phyloP scores from a whole-genome alignment of 768 basidiomycete genomes.

The Phylloporus arenicola region DNA sequence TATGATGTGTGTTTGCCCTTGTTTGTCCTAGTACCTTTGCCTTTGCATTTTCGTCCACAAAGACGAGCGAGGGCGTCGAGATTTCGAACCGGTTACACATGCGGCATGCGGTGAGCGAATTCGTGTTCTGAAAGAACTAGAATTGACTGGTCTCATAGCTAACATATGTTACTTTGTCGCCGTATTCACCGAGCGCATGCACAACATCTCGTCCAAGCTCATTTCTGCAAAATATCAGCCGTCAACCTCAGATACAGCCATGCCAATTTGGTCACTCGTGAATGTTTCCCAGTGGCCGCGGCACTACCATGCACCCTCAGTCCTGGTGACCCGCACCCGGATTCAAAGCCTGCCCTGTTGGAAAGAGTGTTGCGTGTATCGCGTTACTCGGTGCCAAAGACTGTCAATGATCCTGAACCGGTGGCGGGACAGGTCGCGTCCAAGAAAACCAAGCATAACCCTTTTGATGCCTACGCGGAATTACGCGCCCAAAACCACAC shows the following conservation, averaged over 20 bases:
- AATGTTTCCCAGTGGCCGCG: slow-evolving; percentile 8
- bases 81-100: slow-evolving; percentile 25
- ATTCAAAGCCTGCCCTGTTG: slow-evolving; percentile 15
- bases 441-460: slow-evolving; percentile 16
- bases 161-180: slow-evolving; percentile 77
- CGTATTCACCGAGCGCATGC: slow-evolving; percentile 45
- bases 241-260: slow-evolving; percentile 8
- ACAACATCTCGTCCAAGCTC: slow-evolving; percentile 18
- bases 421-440: slow-evolving; percentile 8
- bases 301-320: background rate
- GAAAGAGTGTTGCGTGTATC: slow-evolving; percentile 26
- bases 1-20: slow-evolving; percentile 17
- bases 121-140: background rate
- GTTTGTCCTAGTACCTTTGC: slow-evolving; percentile 12
- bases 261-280: slow-evolving; percentile 12
- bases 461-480: slow-evolving; percentile 26
- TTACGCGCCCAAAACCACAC: slow-evolving; percentile 25
- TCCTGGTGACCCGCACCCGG: slow-evolving; percentile 1
- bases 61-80: slow-evolving; percentile 18
- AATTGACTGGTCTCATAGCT: slow-evolving; percentile 35
- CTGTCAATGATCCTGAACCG: slow-evolving; percentile 6
- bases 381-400: slow-evolving; percentile 23
- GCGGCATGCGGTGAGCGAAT: slow-evolving; percentile 55
- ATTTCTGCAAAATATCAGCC: slow-evolving; percentile 13
- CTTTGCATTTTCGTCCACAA: slow-evolving; percentile 20